Base-by-base conservation (phyloP, 805 yeast genomes). In the Candida taoyuanica region DNA sequence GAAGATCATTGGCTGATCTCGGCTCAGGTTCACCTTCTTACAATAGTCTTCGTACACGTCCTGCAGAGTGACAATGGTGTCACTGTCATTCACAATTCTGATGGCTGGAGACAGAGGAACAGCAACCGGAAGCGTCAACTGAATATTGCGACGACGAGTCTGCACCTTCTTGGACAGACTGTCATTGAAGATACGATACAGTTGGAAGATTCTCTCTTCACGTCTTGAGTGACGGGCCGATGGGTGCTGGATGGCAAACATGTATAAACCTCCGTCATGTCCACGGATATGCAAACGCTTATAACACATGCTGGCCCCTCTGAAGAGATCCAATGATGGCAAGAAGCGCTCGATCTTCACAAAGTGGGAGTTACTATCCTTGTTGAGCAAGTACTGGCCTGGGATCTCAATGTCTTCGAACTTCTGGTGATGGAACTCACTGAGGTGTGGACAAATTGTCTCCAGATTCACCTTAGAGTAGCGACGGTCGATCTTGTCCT, bases 341-440 rank as follows among this genome's bases (percentile, higher is more conserved):
- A 93, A 64, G 63, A 93, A 94, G 41, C 98, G 71, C 46, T 88
- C 97, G 53, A 93, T 85, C 70, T 93, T 93, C 34, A 87, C 74
- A 59, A 93, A 94, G 59, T 91, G 96, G n/a, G 76, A 62, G 57
- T 86, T 91, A 60, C 74, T 87, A 53, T 91, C 98, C 58, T 81
- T 84, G 59, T 86, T 85, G 65, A 87, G 68, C 56, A 89, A 66
- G 55, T 93, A 93, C 58, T 93, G 99, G 2, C 99, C 98, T 0
- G 98, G 98, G 42, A 93, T 80, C 59, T 93, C 98, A 42, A 93
- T 86, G 34, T 93, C 98, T 59, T 93, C 99, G 57, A 93, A 93
- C 63, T 88, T 91, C 60, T 93, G 98, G 59, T 93, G 96, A 63
- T 93, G 98, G 76, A 94, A 93, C 58, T 89, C 96, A 58, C 95